phyloP scores from a whole-genome alignment of 441 rosid species.

The Gossypium laxum region DNA sequence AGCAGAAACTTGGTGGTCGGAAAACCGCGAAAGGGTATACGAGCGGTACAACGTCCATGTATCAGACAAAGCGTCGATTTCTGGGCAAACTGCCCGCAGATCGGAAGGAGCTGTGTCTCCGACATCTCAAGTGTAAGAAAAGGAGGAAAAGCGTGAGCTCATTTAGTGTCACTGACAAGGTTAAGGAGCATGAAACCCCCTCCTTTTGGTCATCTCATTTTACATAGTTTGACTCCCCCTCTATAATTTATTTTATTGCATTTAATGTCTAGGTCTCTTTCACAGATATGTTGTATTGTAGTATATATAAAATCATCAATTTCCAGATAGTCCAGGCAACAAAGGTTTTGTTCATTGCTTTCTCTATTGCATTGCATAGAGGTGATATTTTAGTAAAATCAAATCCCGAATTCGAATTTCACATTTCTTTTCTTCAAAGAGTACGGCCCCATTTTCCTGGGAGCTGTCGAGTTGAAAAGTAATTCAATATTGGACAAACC shows the following conservation, averaged over 20 bases:
- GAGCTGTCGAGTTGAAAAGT: no score
- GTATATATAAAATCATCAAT: conserved; percentile 48
- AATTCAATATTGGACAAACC: no score
- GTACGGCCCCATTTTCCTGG: no score
- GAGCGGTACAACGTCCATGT: conserved; percentile 71
- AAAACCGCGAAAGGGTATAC: conserved; percentile 84
- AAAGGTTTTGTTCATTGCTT: conserved; percentile 23
- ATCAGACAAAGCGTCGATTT: conserved; percentile 53
- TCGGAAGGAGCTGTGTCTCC: conserved; percentile 59
- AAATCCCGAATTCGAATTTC: no score
- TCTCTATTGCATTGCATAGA: not conserved
- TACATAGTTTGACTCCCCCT: conserved; percentile 11
- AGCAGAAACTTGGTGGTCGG: conserved; percentile 97
- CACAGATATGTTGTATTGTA: conserved; percentile 33
- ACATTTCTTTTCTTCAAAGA: no score
- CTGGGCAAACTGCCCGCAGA: conserved; percentile 47
- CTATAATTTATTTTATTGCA: conserved; percentile 18
- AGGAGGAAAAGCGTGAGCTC: not conserved
- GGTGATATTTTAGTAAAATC: no score
- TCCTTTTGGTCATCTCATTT: conserved; percentile 14
- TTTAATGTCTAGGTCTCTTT: conserved; percentile 22
- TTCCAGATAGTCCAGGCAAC: conserved; percentile 14
- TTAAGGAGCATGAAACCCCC: conserved; percentile 10
- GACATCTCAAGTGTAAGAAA: conserved; percentile 29
- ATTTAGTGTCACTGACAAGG: conserved; percentile 9